Conservation (phyloP, 148 eudicot genomes). For the Beta vulgaris region DNA sequence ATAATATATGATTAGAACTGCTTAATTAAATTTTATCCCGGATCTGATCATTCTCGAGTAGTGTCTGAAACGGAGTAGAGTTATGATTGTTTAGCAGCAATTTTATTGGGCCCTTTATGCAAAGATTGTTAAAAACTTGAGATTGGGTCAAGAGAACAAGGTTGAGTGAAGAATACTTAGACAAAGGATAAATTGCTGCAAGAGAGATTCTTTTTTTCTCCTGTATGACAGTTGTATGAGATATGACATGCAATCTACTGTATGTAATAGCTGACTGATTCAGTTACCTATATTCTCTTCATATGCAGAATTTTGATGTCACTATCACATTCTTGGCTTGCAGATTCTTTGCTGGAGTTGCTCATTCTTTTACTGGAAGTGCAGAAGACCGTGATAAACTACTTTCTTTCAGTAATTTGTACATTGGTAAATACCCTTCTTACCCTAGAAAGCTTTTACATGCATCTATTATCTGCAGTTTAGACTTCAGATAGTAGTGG, state of each 20-base stretch:
- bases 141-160: neutral
- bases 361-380: constrained; percentile 91
- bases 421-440: constrained; percentile 50
- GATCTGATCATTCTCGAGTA: no score
- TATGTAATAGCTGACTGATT: neutral
- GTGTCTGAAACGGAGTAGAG: no score
- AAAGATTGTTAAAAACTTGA: neutral
- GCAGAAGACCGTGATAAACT: constrained; percentile 82
- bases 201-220: neutral
- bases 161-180: neutral
- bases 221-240: neutral
- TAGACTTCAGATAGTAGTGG: neutral
- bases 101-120: neutral
- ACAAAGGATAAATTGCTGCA: neutral
- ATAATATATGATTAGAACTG: no score
- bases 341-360: constrained; percentile 82
- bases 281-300: neutral
- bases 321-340: constrained; percentile 7
- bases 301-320: constrained; percentile 10
- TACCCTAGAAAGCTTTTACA: neutral
- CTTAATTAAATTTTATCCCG: no score
- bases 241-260: neutral
- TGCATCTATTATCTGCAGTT: neutral
- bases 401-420: constrained; percentile 69
- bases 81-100: no score